These are phyloP conservation scores for Scedosporium boydii DNA, from an alignment of 2,329 filamentous ascomycete genomes.

Conservation along the genomic window DNA sequence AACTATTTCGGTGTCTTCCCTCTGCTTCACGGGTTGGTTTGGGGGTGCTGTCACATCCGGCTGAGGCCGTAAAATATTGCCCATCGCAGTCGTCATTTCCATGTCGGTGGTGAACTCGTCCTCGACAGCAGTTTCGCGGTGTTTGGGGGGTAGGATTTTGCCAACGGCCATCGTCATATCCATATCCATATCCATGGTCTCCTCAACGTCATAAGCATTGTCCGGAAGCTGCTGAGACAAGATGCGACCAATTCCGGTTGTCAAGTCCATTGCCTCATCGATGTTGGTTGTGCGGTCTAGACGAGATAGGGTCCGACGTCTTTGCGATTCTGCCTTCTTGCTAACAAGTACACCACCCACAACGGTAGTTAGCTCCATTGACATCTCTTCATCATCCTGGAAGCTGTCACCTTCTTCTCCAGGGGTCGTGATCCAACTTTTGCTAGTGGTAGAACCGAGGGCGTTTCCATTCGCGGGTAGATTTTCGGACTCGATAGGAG, in stretches of 20 bases:
- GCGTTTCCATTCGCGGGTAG: neutral
- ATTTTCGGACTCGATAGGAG: neutral
- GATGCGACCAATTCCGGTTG: neutral
- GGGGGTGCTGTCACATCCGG: slow-evolving; percentile 34
- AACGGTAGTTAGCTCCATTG: slow-evolving; percentile 67
- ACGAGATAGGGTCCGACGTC: slow-evolving; percentile 17
- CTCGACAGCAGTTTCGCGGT: slow-evolving; percentile 14
- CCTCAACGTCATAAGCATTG: slow-evolving; percentile 19
- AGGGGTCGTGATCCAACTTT: slow-evolving; percentile 56
- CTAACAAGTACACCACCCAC: slow-evolving; percentile 43
- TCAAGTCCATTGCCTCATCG: slow-evolving; percentile 13
- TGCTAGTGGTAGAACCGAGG: slow-evolving; percentile 80
- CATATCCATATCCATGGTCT: slow-evolving; percentile 49
- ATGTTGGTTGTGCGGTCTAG: slow-evolving; percentile 13
- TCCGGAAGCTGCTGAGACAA: neutral
- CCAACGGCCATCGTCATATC: slow-evolving; percentile 54
- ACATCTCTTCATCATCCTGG: slow-evolving; percentile 56
- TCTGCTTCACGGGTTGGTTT: slow-evolving; percentile 50
- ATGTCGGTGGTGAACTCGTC: slow-evolving; percentile 44
- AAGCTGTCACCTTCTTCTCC: slow-evolving; percentile 23
- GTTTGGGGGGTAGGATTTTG: slow-evolving; percentile 33
- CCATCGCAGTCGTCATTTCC: slow-evolving; percentile 58
- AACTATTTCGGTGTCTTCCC: slow-evolving; percentile 35
- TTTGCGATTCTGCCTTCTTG: slow-evolving; percentile 14
- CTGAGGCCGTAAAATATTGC: slow-evolving; percentile 43